Percentiles rank a stretch among this genome's conserved stretches.
phyloP scores from a whole-genome alignment of 441 rosid species.

The Eugenia klotzschiana region DNA sequence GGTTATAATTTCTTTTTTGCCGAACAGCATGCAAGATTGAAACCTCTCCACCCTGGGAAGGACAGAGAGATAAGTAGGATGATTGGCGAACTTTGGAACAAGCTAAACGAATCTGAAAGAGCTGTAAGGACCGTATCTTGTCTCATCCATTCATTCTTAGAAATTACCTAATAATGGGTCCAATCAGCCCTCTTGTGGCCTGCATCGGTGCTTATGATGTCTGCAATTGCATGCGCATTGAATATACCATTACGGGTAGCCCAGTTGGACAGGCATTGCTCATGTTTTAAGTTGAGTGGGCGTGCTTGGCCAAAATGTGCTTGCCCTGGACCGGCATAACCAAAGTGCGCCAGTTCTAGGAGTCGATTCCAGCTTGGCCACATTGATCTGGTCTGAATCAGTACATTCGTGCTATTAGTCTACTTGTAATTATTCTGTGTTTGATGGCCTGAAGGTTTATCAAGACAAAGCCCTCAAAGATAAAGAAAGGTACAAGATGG shows the following conservation, averaged over 20 bases:
- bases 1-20: slow-evolving; percentile 93
- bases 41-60: slow-evolving; percentile 82
- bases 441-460: slow-evolving; percentile 37
- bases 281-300: neutral
- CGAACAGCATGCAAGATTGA: slow-evolving; percentile 82
- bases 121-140: slow-evolving; percentile 20
- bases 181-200: neutral
- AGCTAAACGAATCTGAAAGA: slow-evolving; percentile 45
- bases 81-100: slow-evolving; percentile 96
- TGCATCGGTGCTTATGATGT: neutral
- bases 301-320: neutral
- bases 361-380: neutral
- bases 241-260: neutral
- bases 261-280: neutral
- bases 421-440: neutral
- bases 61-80: slow-evolving; percentile 84
- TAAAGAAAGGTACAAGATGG: slow-evolving; percentile 71
- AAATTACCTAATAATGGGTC: neutral
- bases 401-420: neutral
- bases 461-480: slow-evolving; percentile 74
- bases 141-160: neutral
- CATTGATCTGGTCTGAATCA: neutral
- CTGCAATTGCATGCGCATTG: neutral
- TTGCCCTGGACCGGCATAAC: neutral
- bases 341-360: neutral